These are phyloP conservation scores for Sporothrix phasma DNA, from an alignment of 2,329 filamentous ascomycete genomes.

Conservation along the genomic window DNA sequence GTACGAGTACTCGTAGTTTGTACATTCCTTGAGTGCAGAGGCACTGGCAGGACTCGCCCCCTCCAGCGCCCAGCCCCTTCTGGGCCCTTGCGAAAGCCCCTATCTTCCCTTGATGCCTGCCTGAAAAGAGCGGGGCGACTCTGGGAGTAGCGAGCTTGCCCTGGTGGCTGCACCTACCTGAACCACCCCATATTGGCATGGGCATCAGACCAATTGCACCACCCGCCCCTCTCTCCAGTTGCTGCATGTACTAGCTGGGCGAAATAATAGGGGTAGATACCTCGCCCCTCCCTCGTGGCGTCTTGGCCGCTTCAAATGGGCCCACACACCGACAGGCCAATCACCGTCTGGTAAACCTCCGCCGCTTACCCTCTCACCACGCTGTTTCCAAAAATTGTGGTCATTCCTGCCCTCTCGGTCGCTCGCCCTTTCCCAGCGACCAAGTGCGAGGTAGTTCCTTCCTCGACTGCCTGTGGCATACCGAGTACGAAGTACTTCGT, in stretches of 20 bases:
- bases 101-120: conserved; percentile 1
- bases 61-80: neutral
- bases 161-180: neutral
- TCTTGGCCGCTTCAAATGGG: conserved; percentile 6
- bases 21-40: neutral
- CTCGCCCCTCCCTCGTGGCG: neutral
- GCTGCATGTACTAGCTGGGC: neutral
- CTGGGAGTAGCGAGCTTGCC: neutral
- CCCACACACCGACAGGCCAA: neutral
- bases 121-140: conserved; percentile 2
- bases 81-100: neutral
- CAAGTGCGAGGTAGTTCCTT: neutral
- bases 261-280: neutral
- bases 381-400: neutral
- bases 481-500: too few species aligned
- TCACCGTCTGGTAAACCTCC: neutral
- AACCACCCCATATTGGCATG: conserved; percentile 5
- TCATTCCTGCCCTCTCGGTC: neutral
- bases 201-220: neutral
- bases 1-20: too few species aligned
- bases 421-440: neutral
- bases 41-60: neutral
- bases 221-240: neutral
- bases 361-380: neutral
- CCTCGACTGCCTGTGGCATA: neutral